Conservation (phyloP, 139 green algal species). For the Parachlorella kessleri region DNA sequence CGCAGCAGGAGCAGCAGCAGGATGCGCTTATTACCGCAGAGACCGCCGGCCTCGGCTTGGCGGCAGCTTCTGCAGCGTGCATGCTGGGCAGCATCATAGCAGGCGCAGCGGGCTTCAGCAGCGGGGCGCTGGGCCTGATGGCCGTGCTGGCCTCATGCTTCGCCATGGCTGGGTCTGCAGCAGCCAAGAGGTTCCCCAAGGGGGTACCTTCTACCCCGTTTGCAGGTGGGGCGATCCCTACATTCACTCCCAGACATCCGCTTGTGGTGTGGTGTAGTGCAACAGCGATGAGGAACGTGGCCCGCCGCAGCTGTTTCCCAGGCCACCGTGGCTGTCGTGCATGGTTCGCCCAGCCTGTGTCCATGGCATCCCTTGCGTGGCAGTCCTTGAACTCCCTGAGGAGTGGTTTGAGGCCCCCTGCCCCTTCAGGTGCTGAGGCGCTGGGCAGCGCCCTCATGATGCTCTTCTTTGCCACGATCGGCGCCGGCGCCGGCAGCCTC, state of each 20-base stretch:
- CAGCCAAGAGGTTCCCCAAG: neutral
- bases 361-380: too few species aligned
- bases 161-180: conserved; percentile 1
- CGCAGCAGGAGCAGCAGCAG: conserved; percentile 3
- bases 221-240: too few species aligned
- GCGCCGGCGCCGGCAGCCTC: conserved; percentile 59
- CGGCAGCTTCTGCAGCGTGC: conserved; percentile 37
- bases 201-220: neutral
- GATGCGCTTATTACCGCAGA: conserved; percentile 21
- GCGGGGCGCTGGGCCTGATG: conserved; percentile 32
- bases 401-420: too few species aligned
- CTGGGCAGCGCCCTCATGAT: conserved; percentile 66
- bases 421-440: conserved; percentile 46
- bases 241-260: too few species aligned
- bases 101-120: neutral
- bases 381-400: too few species aligned
- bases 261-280: too few species aligned
- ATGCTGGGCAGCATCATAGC: conserved; percentile 25
- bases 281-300: too few species aligned
- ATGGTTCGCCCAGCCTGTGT: too few species aligned
- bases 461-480: conserved; percentile 86
- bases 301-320: too few species aligned
- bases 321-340: too few species aligned
- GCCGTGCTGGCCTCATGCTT: conserved; percentile 37
- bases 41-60: conserved; percentile 35